Base-by-base conservation (phyloP, 1,139 yeast species). In the Petasospora fabianii region DNA sequence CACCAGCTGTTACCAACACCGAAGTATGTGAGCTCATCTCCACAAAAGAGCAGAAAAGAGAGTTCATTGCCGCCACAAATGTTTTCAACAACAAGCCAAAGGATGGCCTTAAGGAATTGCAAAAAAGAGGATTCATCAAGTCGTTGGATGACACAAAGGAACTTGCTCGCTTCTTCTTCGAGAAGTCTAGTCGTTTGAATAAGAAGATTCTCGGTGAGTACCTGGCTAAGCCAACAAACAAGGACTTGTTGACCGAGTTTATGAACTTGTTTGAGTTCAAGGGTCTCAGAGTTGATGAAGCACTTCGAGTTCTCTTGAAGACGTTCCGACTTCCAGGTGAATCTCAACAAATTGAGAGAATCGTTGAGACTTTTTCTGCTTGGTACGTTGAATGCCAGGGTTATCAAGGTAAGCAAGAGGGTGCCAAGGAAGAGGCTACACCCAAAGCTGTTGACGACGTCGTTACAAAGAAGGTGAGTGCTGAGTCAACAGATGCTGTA, bases 321-420 rank as follows among this genome's bases (percentile, higher is more conserved):
- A 75, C 85, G 13, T 92, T 94, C 58, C 76, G 99, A 60, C 71
- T 94, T 40, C 98, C 98, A 0, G 99, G 99, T 36, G 99, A 94
- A 62, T 82, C 97, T 0, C 97, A 88, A 56, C 96, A 87, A 59
- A 92, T 94, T 59, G 97, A 90, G 60, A 75, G 96, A 55, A 77
- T 92, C 15, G 85, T 94, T 30, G 97, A 90, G 55, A 71, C 77
- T 16, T 92, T 94, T 63, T 90, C 96, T 5, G 81, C 78, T 34
- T 77, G 84, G 48, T 94, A 87, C 61, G 84, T 84, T 7, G 66
- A 65, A 16, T 74, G 81, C 44, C 87, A 80, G 50, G 53, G 59
- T 7, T 66, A 40, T 16, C 49, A 49, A 8, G 39, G 38, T 7
- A 56, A 53, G 17, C 20, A 16, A 6, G 26, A 22, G 11, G 58